Base-by-base conservation (phyloP, 345 rosid species). In the Zanthoxylum bungeanum region DNA sequence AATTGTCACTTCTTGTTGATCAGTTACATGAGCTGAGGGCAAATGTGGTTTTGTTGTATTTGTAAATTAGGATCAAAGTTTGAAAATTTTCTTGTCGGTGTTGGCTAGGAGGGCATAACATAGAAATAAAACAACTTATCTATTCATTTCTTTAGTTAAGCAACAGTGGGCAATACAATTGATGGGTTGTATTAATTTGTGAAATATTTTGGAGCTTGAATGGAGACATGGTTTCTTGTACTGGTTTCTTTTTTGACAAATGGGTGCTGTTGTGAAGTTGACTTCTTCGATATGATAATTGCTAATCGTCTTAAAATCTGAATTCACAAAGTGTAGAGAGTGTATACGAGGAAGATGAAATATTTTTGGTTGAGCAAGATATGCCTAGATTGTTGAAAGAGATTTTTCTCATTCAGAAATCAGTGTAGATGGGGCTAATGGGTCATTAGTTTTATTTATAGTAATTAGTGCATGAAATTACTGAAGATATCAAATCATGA, bases 41-140 rank as follows among this genome's bases (percentile, higher is more conserved):
- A 8, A 34, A 46, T 69, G 47, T 50, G 49, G 24, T 73, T 46
- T 46, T 33, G 1, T 69, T 64, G 25, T 28, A 70, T n/a, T 39
- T 39, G 22, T 39, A 19, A 64, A 24, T 49, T 68, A 21, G 44
- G 27, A 11, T 27, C 50, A 12, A 40, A 42, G n/a, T 60, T 33
- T 42, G n/a, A n/a, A n/a, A 27, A 9, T 44, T 44, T 44, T 44
- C n/a, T n/a, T n/a, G n/a, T n/a, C n/a, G n/a, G n/a, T n/a, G n/a
- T 12, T 67, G 44, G 46, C 30, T 22, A 37, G 64, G 12, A 22
- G 17, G 34, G 44, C 14, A 4, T 36, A 22, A 22, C n/a, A 7
- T 10, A 9, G 16, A 9, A 36, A 37, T 37, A 39, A n/a, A 40
- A 17, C 10, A 24, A 39, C 22, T 62, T 24, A 30, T 6, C 4